Conservation (phyloP, 1,139 yeast species). For the Kodamaea ohmeri region DNA sequence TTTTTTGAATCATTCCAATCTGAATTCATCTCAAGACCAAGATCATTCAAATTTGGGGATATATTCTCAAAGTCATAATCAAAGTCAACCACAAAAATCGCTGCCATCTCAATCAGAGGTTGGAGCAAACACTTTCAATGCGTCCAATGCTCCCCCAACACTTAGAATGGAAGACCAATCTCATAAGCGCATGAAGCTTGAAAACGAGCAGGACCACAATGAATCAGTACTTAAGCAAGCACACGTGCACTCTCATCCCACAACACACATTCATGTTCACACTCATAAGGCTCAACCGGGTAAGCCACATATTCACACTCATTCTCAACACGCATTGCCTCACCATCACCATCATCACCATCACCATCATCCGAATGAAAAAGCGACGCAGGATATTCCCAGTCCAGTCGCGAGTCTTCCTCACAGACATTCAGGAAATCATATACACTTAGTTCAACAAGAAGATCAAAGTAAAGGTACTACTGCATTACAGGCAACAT, state of each 20-base stretch:
- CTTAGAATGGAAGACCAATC: neutral
- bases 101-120: neutral
- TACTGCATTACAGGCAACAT: constrained; percentile 5
- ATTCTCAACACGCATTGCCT: constrained; percentile 5
- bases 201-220: no score
- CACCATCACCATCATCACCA: constrained; percentile 18
- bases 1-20: constrained; percentile 15
- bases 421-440: constrained; percentile 10
- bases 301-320: constrained; percentile 3
- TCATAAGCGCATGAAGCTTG: neutral
- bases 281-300: constrained; percentile 7
- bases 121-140: neutral
- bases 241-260: constrained; percentile 1
- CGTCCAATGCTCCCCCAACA: neutral
- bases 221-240: no score
- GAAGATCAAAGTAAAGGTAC: constrained; percentile 6
- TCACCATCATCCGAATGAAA: constrained; percentile 26
- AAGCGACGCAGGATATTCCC: constrained; percentile 1
- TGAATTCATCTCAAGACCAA: constrained; percentile 9
- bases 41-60: constrained; percentile 2
- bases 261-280: constrained; percentile 4
- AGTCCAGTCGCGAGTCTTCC: constrained; percentile 5
- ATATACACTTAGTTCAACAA: constrained; percentile 13
- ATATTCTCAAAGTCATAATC: constrained; percentile 3
- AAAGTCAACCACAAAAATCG: neutral